Percentiles rank a stretch among this genome's conserved stretches.
Evolutionary conservation across 129 eudicot species (phyloP).

Genomic region (Heracleum sosnowskyi): DNA sequence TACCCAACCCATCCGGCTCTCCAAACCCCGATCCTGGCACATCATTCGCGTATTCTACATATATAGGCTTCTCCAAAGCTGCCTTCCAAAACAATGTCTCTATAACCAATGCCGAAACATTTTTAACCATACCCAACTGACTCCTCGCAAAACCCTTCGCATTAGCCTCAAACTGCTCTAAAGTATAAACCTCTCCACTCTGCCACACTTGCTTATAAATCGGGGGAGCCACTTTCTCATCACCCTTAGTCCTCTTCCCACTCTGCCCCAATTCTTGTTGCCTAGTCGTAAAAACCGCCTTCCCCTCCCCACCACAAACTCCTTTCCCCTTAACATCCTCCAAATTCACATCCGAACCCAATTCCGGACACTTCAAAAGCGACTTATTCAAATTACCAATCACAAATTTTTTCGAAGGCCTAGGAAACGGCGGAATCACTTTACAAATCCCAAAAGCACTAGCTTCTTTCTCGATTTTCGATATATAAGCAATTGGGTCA

Average conservation of each 20-base stretch:
- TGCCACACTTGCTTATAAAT: constrained; percentile 95
- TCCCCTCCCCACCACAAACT: constrained; percentile 28
- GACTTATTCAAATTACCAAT: constrained; percentile 64
- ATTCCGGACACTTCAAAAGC: constrained; percentile 60
- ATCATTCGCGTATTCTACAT: constrained; percentile 92
- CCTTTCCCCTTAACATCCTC: constrained; percentile 10
- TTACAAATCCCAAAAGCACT: constrained; percentile 94
- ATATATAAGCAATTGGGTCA: constrained; percentile 97
- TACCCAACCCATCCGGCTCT: constrained; percentile 54
- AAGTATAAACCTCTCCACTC: constrained; percentile 84
- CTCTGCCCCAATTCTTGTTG: constrained; percentile 76
- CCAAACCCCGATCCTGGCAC: constrained; percentile 96
- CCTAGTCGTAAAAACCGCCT: constrained; percentile 82
- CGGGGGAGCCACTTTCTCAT: constrained; percentile 6
- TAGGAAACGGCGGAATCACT: constrained; percentile 88
- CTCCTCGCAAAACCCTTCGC: constrained; percentile 62
- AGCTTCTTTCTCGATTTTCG: constrained; percentile 96
- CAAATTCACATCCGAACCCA: constrained; percentile 44
- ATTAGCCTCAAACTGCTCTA: constrained; percentile 87
- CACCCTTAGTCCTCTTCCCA: constrained; percentile 41
- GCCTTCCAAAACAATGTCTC: constrained; percentile 89
- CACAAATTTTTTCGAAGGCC: constrained; percentile 72
- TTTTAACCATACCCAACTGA: constrained; percentile 53
- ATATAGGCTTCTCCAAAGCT: constrained; percentile 70
- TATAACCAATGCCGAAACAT: constrained; percentile 53